These are phyloP conservation scores for Rhodotorula sphaerocarpa DNA, from an alignment of 768 basidiomycete species.

Conservation along the genomic window DNA sequence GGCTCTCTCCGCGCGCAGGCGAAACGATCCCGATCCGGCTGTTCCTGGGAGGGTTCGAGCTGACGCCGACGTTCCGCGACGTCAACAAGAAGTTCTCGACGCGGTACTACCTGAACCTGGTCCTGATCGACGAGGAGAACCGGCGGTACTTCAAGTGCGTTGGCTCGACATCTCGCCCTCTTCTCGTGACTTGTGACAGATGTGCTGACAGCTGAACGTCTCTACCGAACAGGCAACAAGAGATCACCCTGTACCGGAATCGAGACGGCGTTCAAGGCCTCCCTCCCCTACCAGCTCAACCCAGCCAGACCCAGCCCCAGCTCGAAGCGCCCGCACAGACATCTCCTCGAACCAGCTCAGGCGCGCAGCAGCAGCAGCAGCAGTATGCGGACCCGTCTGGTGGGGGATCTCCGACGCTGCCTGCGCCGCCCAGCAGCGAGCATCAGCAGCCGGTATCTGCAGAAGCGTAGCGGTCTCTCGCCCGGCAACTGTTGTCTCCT, in stretches of 20 bases:
- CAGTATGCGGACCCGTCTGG: neutral
- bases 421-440: too few relatives aligned
- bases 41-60: slow-evolving; percentile 94
- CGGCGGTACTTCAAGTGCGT: slow-evolving; percentile 77
- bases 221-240: slow-evolving; percentile 28
- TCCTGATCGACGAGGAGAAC: slow-evolving; percentile 96
- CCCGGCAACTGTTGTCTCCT: too few relatives aligned
- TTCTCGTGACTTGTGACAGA: neutral
- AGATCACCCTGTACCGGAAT: slow-evolving; percentile 33
- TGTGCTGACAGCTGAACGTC: too few relatives aligned
- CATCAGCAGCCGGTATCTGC: too few relatives aligned
- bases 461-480: too few relatives aligned
- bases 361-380: neutral
- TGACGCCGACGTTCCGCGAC: slow-evolving; percentile 96
- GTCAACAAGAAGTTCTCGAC: slow-evolving; percentile 99
- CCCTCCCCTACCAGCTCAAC: neutral
- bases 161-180: too few relatives aligned
- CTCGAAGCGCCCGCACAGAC: neutral
- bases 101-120: slow-evolving; percentile 92
- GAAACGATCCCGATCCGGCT: slow-evolving; percentile 97
- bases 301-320: too few relatives aligned
- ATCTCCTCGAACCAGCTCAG: neutral
- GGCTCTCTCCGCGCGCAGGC: slow-evolving; percentile 49
- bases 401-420: too few relatives aligned
- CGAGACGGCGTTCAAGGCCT: neutral